A percentile compares a stretch with the other conserved stretches of the same genome.
These are phyloP conservation scores for Metarhizium anisopliae DNA, from an alignment of 2,329 filamentous ascomycete species.

Conservation along the genomic window DNA sequence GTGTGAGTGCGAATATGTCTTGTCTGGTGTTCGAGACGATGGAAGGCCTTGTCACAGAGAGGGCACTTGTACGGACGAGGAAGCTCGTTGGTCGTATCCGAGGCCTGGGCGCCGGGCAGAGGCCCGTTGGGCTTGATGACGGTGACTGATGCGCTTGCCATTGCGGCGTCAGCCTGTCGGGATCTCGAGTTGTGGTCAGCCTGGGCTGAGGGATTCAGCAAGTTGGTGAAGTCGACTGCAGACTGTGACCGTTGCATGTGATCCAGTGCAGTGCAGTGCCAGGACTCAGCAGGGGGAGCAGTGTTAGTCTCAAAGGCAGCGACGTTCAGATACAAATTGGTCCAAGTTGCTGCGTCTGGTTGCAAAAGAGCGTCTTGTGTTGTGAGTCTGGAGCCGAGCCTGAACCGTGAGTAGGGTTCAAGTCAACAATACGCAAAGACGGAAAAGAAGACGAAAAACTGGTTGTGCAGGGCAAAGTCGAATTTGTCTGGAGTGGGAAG, in stretches of 20 bases:
- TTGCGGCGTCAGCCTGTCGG: constrained; percentile 31
- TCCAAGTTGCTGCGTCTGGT: background rate
- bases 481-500: constrained; percentile 9
- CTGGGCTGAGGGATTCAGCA: constrained; percentile 51
- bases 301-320: background rate
- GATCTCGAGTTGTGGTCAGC: constrained; percentile 16
- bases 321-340: background rate
- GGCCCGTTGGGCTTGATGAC: constrained; percentile 55
- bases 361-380: background rate
- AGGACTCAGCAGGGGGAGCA: no score
- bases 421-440: background rate
- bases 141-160: constrained; percentile 41
- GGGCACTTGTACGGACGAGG: constrained; percentile 98
- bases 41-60: constrained; percentile 96
- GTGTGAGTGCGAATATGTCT: constrained; percentile 93
- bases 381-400: background rate
- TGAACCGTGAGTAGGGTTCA: background rate
- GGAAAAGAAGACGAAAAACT: background rate
- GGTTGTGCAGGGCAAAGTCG: background rate
- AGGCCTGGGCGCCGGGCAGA: constrained; percentile 49
- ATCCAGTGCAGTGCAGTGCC: constrained; percentile 21
- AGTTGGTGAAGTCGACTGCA: constrained; percentile 66
- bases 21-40: constrained; percentile 90
- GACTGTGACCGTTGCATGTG: constrained; percentile 70
- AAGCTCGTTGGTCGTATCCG: constrained; percentile 57